Evolutionary conservation across 208 protist genomes (phyloP), one percentile per base, ranked within the genome.

Genomic region (Acanthamoeba rhysodes): DNA sequence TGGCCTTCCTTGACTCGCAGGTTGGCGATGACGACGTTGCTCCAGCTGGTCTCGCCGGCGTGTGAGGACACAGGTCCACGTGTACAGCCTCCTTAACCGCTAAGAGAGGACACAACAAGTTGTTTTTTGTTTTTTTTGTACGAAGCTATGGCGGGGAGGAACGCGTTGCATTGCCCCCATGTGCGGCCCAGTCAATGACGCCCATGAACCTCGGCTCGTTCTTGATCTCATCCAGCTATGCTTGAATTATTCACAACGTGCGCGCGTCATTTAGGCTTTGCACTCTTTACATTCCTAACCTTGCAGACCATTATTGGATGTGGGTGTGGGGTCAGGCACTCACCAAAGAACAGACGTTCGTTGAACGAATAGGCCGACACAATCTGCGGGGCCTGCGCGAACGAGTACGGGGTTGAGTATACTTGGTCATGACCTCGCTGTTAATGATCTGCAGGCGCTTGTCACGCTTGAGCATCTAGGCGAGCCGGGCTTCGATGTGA

Each of bases 351-450:
- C 41, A 85, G 76, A 5, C 27, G 14, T 41, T 85, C 76, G 27
- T 57, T 85, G 41, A 85, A 85, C 22, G 41, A 50, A 57, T 85
- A 85, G 37, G 41, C 57, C 41, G 76, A 85, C 27, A 85, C 45
- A 41, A 85, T 85, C 41, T 57, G 32, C 45, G 76, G 57, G 48
- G 57, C 7, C 27, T 6, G 76, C 18, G 41, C 57, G 48, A 41
- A 53, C 78, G 22, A 91, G 29, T 55, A 18, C 16, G 27, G 74
- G 18, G 32, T 59, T 96, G 53, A 70, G 85, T 78, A 48, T 92
- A 96, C 66, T 72, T 94, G n/a, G 96, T 94, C 10, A 97, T 84
- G 27, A 97, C 32, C 68, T 97, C 96, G 72, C 96, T 96, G 22
- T 95, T 48, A 29, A 97, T 53, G 2, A 97, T 82, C 55, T 95